These are phyloP conservation scores for Amylocarpus encephaloides DNA, from an alignment of 2,329 filamentous ascomycete genomes.

Conservation along the genomic window DNA sequence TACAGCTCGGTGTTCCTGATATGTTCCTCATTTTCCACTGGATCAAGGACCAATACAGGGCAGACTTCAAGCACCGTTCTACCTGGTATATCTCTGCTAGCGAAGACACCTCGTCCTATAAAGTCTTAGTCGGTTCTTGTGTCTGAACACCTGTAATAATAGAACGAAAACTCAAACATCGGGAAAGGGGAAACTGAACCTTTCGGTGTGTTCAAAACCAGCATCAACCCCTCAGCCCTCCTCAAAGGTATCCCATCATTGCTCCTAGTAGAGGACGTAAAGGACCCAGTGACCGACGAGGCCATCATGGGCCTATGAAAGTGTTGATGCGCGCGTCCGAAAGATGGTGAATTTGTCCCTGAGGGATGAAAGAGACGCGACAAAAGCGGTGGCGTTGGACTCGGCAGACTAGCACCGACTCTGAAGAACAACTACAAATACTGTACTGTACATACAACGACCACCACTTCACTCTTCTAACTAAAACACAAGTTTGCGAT, in stretches of 20 bases:
- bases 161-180: neutral
- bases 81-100: conserved; percentile 39
- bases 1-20: conserved; percentile 45
- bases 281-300: neutral
- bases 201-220: conserved; percentile 45
- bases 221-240: conserved; percentile 36
- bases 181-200: conserved; percentile 31
- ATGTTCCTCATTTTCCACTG: conserved; percentile 41
- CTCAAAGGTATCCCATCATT: conserved; percentile 31
- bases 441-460: too few relatives aligned
- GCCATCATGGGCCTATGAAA: neutral
- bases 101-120: conserved; percentile 48
- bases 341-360: neutral
- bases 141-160: neutral
- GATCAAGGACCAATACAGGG: conserved; percentile 44
- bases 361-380: conserved; percentile 1
- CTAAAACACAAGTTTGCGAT: neutral
- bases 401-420: conserved; percentile 8
- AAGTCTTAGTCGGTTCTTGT: neutral
- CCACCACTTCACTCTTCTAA: neutral
- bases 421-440: too few relatives aligned
- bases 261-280: neutral
- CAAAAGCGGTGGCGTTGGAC: conserved; percentile 8
- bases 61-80: conserved; percentile 45
- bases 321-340: neutral